These are phyloP conservation scores for Aegle marmelos DNA, from an alignment of 345 rosid genomes.

Conservation along the genomic window DNA sequence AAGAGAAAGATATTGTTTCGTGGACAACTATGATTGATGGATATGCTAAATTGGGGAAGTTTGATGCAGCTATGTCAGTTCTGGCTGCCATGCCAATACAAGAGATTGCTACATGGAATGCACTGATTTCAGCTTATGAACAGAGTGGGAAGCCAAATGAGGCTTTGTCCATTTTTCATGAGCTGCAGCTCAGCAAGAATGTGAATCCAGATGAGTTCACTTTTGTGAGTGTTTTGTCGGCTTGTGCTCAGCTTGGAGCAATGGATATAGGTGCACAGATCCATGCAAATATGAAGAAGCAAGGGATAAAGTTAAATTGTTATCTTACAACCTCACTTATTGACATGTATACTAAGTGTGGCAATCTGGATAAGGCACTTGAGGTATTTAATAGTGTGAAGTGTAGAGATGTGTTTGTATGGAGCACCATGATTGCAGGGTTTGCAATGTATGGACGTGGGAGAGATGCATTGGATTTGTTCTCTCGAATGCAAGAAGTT, in stretches of 20 bases:
- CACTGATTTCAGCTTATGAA: slow-evolving; percentile 63
- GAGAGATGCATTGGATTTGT: slow-evolving; percentile 50
- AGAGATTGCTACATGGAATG: slow-evolving; percentile 64
- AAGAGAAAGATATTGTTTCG: slow-evolving; percentile 55
- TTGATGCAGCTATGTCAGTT: slow-evolving; percentile 42
- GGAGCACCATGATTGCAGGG: slow-evolving; percentile 80
- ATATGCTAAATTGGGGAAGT: slow-evolving; percentile 54
- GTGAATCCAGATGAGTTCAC: slow-evolving; percentile 56
- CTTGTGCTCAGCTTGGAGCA: slow-evolving; percentile 69
- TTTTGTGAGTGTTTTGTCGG: slow-evolving; percentile 53
- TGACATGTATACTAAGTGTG: slow-evolving; percentile 82
- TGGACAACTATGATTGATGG: slow-evolving; percentile 82
- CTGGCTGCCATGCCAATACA: slow-evolving; percentile 53
- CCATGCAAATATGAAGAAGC: slow-evolving; percentile 48
- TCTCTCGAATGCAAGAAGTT: slow-evolving; percentile 49
- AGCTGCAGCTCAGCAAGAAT: slow-evolving; percentile 45
- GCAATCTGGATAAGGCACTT: slow-evolving; percentile 64
- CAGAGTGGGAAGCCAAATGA: slow-evolving; percentile 64
- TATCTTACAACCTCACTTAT: slow-evolving; percentile 59
- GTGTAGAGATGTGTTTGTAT: slow-evolving; percentile 61
- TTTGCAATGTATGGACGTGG: slow-evolving; percentile 73
- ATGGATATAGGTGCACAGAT: slow-evolving; percentile 54
- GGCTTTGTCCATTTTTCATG: slow-evolving; percentile 53
- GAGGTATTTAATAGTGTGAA: slow-evolving; percentile 47
- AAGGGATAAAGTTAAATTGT: slow-evolving; percentile 47